Evolutionary conservation across 1,139 yeast species (phyloP).

Genomic region (Hyphopichia fennica): DNA sequence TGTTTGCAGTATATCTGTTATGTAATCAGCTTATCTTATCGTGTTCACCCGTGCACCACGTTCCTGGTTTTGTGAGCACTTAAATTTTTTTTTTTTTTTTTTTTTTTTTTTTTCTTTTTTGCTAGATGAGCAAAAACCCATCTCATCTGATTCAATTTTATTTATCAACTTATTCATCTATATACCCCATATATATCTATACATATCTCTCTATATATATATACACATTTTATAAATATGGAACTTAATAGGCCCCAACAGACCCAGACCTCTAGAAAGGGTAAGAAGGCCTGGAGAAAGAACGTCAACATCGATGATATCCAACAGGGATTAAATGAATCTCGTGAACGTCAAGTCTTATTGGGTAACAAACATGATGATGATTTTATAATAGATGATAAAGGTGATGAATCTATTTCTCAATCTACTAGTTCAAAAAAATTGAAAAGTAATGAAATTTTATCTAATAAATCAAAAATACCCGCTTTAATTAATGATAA

Average conservation of each 20-base stretch:
- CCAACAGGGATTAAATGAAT: constrained; percentile 66
- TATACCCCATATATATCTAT: neutral
- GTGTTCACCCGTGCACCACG: neutral
- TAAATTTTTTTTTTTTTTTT: neutral
- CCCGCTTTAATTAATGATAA: constrained; percentile 54
- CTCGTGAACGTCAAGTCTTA: constrained; percentile 64
- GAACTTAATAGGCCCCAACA: constrained; percentile 16
- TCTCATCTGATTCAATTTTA: neutral
- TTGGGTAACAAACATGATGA: constrained; percentile 55
- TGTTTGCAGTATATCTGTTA: too few relatives aligned
- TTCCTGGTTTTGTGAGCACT: too few relatives aligned
- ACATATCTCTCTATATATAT: neutral
- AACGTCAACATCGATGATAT: constrained; percentile 84
- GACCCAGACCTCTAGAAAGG: constrained; percentile 78
- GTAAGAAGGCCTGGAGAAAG: constrained; percentile 95
- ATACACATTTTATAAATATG: constrained; percentile 7
- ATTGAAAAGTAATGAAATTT: constrained; percentile 72
- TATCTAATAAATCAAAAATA: constrained; percentile 75
- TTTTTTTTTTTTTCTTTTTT: neutral
- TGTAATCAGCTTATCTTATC: too few relatives aligned
- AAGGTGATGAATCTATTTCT: too few relatives aligned
- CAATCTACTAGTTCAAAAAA: too few relatives aligned
- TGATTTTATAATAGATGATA: constrained; percentile 70
- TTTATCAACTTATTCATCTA: neutral
- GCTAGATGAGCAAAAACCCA: neutral